Evolutionary conservation across 192 early-diverging fungal genomes (phyloP).

Genomic region (Linnemannia elongata): DNA sequence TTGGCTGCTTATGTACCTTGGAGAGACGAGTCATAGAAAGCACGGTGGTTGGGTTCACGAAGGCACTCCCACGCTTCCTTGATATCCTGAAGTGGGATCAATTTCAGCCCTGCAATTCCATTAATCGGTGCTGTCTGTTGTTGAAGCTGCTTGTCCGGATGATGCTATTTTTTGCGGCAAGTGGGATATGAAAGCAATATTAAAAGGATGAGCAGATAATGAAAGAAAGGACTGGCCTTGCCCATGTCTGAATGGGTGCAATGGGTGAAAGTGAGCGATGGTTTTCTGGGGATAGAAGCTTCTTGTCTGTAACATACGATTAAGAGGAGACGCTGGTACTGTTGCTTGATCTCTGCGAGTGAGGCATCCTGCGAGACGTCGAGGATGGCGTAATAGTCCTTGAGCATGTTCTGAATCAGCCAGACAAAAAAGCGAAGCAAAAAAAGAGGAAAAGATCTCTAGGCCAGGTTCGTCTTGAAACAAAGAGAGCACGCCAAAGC

Average conservation of each 20-base stretch:
- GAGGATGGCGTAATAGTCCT: slow-evolving; percentile 70
- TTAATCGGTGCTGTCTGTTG: background rate
- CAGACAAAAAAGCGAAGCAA: background rate
- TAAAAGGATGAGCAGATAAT: background rate
- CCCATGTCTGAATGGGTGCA: background rate
- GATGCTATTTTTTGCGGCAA: slow-evolving; percentile 49
- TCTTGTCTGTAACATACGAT: slow-evolving; percentile 41
- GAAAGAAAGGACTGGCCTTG: background rate
- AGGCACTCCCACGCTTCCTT: slow-evolving; percentile 71
- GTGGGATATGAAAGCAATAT: background rate
- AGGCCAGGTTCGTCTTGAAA: background rate
- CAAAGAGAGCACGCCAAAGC: background rate
- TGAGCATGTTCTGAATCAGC: slow-evolving; percentile 31
- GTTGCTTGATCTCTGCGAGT: slow-evolving; percentile 62
- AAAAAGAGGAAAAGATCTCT: background rate
- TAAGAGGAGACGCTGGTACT: slow-evolving; percentile 68
- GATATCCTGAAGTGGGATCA: slow-evolving; percentile 55
- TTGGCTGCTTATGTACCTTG: slow-evolving; percentile 45
- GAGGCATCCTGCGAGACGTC: slow-evolving; percentile 60
- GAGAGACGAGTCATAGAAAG: slow-evolving; percentile 66
- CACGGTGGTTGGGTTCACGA: slow-evolving; percentile 56
- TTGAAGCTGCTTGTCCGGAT: slow-evolving; percentile 68
- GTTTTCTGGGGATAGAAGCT: background rate
- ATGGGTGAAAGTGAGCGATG: background rate
- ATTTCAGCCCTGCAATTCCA: background rate